Evolutionary conservation across 23 red algal genomes (phyloP).

Genomic region (Pyropia yezoensis): DNA sequence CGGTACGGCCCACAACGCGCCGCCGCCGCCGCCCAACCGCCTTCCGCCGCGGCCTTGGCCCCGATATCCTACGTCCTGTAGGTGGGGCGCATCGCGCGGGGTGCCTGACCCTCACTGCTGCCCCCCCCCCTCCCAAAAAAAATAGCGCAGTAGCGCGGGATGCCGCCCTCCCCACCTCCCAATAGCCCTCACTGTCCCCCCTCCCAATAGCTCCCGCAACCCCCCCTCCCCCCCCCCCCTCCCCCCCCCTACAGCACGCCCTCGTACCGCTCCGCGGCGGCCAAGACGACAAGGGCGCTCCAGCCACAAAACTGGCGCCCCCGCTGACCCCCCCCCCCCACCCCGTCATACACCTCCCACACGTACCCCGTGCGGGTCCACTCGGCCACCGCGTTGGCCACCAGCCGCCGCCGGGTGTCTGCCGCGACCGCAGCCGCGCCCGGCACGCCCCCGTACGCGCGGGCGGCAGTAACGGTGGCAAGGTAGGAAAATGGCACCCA

Average conservation of each 20-base stretch:
- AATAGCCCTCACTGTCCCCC: no score
- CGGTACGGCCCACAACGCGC: no score
- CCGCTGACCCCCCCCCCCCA: constrained; percentile 54
- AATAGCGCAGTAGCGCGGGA: no score
- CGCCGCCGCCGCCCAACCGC: no score
- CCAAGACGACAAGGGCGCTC: constrained; percentile 73
- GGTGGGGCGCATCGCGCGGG: no score
- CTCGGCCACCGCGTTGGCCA: constrained; percentile 47
- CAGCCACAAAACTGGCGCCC: constrained; percentile 89
- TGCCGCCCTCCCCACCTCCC: no score
- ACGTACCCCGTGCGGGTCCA: constrained; percentile 59
- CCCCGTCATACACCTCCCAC: constrained; percentile 83
- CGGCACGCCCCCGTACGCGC: constrained; percentile 51
- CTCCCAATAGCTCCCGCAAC: no score
- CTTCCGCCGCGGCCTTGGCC: no score
- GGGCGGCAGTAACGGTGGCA: constrained; percentile 52
- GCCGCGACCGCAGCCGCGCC: constrained; percentile 54
- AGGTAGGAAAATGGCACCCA: constrained; percentile 97
- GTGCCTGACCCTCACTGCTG: no score
- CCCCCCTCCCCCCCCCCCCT: no score
- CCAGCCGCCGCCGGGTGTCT: constrained; percentile 10
- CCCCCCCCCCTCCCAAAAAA: no score
- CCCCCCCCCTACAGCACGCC: constrained; percentile 19
- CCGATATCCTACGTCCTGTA: no score
- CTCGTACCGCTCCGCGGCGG: constrained; percentile 69